Evolutionary conservation across 2,329 filamentous ascomycete genomes (phyloP), one percentile per base, ranked within the genome.

Genomic region (Botrytis tulipae): DNA sequence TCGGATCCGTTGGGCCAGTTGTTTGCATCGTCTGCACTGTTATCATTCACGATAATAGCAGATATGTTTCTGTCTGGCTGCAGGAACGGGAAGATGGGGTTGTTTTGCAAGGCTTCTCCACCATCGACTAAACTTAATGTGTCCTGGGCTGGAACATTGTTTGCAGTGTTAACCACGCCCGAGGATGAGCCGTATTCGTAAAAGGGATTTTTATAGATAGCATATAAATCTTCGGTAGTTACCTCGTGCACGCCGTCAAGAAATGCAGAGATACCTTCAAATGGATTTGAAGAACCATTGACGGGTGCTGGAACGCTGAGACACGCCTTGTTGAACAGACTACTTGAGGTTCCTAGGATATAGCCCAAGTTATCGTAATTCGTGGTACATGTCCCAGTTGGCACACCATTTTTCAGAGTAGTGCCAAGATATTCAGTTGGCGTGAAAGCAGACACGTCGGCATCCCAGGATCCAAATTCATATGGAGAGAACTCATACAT

Each of bases 401-500:
- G 81, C 4, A 74, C 62, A 76, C 90, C 90, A 68, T 83, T 82
- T 75, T 82, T 82, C 75, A 92, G 87, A 74, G 86, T 84, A 67
- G 89, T 89, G 42, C 88, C 90, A 40, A 91, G 84, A 79, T 89
- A 92, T 72, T 84, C 81, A 1, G 87, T 88, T 5, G 86, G 87
- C 16, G 84, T 87, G 78, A 92, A 92, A 54, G 88, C 89, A 62
- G 83, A 84, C 12, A 90, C 84, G 16, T 87, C 88, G 0, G 83
- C 82, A 79, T 92, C 90, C 83, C 87, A 92, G 29, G 85, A 87
- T 75, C 91, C 91, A 75, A 91, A 88, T 80, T 92, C 90, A 81
- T 86, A 92, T 1, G 91, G 89, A 74, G 84, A 86, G 81, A 92
- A 89, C 77, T 92, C 91, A 77, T 87, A 92, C 37, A 89, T 85